phyloP scores from a whole-genome alignment of 805 yeast genomes.

The Kodamaea hsintzibuensis region DNA sequence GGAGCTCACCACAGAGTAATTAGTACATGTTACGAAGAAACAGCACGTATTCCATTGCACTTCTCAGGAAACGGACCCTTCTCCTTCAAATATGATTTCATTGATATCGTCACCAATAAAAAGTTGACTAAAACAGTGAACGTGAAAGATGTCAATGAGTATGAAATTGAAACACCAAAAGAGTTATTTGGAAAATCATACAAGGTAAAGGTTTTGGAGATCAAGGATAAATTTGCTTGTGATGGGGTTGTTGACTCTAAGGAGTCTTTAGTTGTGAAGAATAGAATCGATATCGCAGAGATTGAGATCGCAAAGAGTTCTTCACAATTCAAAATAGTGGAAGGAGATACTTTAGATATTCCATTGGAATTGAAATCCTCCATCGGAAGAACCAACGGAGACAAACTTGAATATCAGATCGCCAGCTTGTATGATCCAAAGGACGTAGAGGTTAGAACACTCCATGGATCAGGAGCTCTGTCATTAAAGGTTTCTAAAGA shows the following conservation, averaged over 20 bases:
- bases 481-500: slow-evolving; percentile 36
- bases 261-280: slow-evolving; percentile 56
- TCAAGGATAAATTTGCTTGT: slow-evolving; percentile 79
- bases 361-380: slow-evolving; percentile 50
- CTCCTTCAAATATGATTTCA: slow-evolving; percentile 63
- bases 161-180: slow-evolving; percentile 52
- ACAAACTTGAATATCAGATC: slow-evolving; percentile 33
- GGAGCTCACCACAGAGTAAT: slow-evolving; percentile 17
- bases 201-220: slow-evolving; percentile 59
- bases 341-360: slow-evolving; percentile 58
- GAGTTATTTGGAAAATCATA: slow-evolving; percentile 73
- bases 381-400: slow-evolving; percentile 28
- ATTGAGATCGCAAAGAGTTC: slow-evolving; percentile 21
- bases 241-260: slow-evolving; percentile 64
- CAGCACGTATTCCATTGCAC: slow-evolving; percentile 47
- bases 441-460: slow-evolving; percentile 9
- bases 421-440: slow-evolving; percentile 25
- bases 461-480: slow-evolving; percentile 6
- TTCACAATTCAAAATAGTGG: slow-evolving; percentile 46
- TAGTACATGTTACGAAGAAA: slow-evolving; percentile 32
- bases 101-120: slow-evolving; percentile 40
- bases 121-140: slow-evolving; percentile 27
- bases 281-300: slow-evolving; percentile 68
- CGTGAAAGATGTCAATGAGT: slow-evolving; percentile 38
- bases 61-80: slow-evolving; percentile 85